Evolutionary conservation across 2,329 filamentous ascomycete species (phyloP), one percentile per base, ranked within the genome.

Genomic region (Cordyceps cateniannulata): DNA sequence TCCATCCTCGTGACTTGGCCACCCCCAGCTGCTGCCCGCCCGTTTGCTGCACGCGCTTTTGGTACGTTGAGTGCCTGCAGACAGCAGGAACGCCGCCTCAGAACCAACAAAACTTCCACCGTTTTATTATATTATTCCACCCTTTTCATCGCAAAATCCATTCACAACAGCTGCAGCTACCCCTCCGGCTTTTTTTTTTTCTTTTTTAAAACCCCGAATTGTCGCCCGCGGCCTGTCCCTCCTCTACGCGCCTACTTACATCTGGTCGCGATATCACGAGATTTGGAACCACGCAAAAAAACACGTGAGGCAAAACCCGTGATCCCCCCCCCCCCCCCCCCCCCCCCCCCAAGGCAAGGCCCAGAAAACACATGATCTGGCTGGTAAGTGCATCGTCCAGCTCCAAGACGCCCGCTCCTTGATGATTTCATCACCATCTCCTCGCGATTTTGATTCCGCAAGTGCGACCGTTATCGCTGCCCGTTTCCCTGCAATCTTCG

Each of bases 231-330:
- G 63, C 48, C 42, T 51, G 62, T 54, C 64, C 63, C 59, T 44
- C 32, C 50, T 42, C 62, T 52, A 60, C 57, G 62, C 62, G 62
- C 65, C 65, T 57, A 70, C 71, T 72, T 73, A 72, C 59, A 65
- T 65, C 69, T 65, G 66, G 66, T 61, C 64, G 67, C 75, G 75
- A 77, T 76, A 78, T 78, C 76, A 78, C 76, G 76, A 78, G 76
- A 75, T 77, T 72, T 59, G 56, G 56, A 45, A 48, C 55, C 70
- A 73, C 74, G 73, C 70, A 71, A n/a, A 9, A 72, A 72, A 75
- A 75, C 75, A 77, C 75, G 75, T 77, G 75, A 76, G 66, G 66
- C 65, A 65, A 71, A 75, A 75, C 75, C 76, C 75, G 75, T 77
- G 75, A 77, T 78, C 73, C 75, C 70, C 66, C 44, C 64, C 64